Evolutionary conservation across 2,329 filamentous ascomycete genomes (phyloP).

Genomic region (Xylariaceae sp.): DNA sequence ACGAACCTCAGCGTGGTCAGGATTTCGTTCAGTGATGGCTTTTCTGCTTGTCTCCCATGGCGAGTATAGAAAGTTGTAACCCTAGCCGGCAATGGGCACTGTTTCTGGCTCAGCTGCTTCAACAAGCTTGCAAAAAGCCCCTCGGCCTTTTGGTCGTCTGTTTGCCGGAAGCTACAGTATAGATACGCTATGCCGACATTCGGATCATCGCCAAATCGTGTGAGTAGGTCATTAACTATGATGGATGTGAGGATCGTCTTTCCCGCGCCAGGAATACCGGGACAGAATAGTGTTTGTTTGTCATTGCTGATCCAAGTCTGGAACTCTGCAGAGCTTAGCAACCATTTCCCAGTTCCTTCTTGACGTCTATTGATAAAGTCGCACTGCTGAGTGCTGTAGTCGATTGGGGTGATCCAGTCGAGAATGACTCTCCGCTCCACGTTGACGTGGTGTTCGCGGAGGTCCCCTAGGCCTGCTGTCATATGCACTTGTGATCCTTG

Average conservation of each 20-base stretch:
- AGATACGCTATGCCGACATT: conserved; percentile 38
- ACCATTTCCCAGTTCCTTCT: conserved; percentile 31
- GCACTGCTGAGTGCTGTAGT: conserved; percentile 37
- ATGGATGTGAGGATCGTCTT: conserved; percentile 45
- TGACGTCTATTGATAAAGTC: conserved; percentile 36
- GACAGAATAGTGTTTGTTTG: conserved; percentile 40
- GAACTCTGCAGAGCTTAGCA: conserved; percentile 11
- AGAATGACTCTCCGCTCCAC: conserved; percentile 13
- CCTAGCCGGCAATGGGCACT: conserved; percentile 20
- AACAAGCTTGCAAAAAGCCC: conserved; percentile 34
- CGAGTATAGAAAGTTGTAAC: conserved; percentile 28
- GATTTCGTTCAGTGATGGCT: conserved; percentile 4
- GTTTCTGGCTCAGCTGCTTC: conserved; percentile 33
- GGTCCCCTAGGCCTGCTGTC: background rate
- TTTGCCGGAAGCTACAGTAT: conserved; percentile 41
- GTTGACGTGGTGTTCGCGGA: conserved; percentile 2
- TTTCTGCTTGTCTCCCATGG: background rate
- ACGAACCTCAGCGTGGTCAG: background rate
- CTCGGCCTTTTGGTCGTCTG: conserved; percentile 35
- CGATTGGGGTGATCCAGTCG: conserved; percentile 40
- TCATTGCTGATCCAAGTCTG: conserved; percentile 8
- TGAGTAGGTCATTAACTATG: conserved; percentile 38
- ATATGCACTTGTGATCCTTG: background rate
- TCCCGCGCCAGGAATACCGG: conserved; percentile 45
- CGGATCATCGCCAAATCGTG: conserved; percentile 11